These are phyloP conservation scores for Talaromyces amestolkiae DNA, from an alignment of 2,329 filamentous ascomycete genomes.

Conservation along the genomic window DNA sequence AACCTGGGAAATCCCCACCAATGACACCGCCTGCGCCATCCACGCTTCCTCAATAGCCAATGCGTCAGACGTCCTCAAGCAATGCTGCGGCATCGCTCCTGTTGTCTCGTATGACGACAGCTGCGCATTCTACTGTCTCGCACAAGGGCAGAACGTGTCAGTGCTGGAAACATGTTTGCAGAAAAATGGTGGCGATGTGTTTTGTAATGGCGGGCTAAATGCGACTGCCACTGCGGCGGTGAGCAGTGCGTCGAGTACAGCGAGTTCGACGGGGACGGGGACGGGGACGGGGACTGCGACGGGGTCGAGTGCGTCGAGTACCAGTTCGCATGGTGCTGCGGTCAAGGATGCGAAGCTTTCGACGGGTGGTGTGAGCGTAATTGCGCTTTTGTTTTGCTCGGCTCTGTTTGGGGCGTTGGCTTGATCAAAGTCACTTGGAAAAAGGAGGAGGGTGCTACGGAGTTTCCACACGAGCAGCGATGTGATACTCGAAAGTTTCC, in stretches of 20 bases:
- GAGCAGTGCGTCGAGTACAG: not conserved
- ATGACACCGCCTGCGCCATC: slow-evolving; percentile 49
- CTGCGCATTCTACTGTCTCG: slow-evolving; percentile 54
- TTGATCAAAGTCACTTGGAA: slow-evolving; percentile 4
- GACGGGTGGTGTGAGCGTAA: slow-evolving; percentile 31
- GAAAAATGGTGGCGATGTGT: slow-evolving; percentile 41
- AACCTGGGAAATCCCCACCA: slow-evolving; percentile 46
- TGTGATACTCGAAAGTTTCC: not conserved
- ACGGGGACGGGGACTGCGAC: slow-evolving; percentile 5
- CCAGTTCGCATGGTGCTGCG: slow-evolving; percentile 23
- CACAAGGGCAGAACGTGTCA: slow-evolving; percentile 38
- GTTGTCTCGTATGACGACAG: slow-evolving; percentile 48
- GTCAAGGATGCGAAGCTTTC: slow-evolving; percentile 26
- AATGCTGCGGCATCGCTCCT: slow-evolving; percentile 48
- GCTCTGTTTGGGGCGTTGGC: slow-evolving; percentile 29
- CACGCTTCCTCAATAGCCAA: slow-evolving; percentile 34
- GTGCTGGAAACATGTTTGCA: slow-evolving; percentile 42
- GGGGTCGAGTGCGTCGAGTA: slow-evolving; percentile 22
- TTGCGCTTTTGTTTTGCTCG: slow-evolving; percentile 34
- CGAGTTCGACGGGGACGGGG: not conserved
- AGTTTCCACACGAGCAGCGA: no score
- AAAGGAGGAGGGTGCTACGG: no score
- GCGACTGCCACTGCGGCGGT: slow-evolving; percentile 39
- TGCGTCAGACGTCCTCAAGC: slow-evolving; percentile 44
- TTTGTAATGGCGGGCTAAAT: slow-evolving; percentile 44